Conservation (phyloP, 805 yeast genomes). For the Soucietia sequanensis region DNA sequence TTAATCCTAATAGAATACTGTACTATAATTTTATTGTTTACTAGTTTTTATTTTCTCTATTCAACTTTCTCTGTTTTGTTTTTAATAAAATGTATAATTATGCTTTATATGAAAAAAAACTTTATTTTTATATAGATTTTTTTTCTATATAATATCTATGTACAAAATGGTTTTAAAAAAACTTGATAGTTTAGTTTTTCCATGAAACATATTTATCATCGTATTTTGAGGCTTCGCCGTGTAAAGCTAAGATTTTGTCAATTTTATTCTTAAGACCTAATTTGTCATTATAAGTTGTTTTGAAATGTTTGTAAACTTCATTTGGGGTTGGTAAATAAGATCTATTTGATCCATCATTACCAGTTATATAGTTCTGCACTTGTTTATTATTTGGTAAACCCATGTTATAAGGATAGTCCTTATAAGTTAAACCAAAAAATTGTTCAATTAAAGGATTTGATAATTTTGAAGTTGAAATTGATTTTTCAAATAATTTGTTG, state of each 20-base stretch:
- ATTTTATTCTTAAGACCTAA: conserved; percentile 64
- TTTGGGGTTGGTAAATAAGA: conserved; percentile 65
- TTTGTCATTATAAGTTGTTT: conserved; percentile 46
- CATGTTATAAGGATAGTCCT: conserved; percentile 58
- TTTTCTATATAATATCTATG: conserved; percentile 6
- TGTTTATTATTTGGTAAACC: conserved; percentile 78
- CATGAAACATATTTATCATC: conserved; percentile 43
- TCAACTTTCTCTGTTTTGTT: neutral
- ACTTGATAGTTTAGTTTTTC: no score
- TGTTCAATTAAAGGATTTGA: conserved; percentile 39
- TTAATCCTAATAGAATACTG: conserved; percentile 2
- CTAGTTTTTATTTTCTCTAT: neutral
- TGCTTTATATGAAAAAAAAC: neutral
- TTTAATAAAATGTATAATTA: no score
- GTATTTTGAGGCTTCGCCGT: conserved; percentile 42
- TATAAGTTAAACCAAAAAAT: conserved; percentile 39
- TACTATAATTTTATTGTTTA: neutral
- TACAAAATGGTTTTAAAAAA: no score
- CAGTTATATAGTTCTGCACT: conserved; percentile 64
- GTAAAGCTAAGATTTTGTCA: conserved; percentile 56
- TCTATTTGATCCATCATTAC: conserved; percentile 63
- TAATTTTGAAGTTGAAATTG: conserved; percentile 19
- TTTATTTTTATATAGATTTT: neutral
- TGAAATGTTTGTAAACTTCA: conserved; percentile 68
- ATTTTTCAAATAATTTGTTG: conserved; percentile 14